Conservation (phyloP, 805 yeast species). For the Candida oleophila region DNA sequence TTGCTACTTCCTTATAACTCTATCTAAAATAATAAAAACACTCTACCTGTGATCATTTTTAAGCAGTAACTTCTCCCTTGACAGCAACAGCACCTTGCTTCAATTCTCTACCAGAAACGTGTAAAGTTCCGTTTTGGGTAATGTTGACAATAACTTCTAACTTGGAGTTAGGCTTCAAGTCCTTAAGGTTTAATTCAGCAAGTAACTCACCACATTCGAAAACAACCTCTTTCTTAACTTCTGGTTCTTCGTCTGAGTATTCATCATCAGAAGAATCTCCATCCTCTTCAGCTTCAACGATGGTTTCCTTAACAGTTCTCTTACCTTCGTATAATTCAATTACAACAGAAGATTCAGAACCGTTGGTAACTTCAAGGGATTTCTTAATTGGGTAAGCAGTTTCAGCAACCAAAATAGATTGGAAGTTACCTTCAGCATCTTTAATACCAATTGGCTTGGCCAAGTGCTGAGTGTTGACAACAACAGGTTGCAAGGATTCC, state of each 20-base stretch:
- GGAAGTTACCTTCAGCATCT: slow-evolving; percentile 68
- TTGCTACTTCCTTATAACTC: not conserved
- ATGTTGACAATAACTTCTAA: slow-evolving; percentile 71
- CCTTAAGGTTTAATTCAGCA: slow-evolving; percentile 76
- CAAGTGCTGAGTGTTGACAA: slow-evolving; percentile 85
- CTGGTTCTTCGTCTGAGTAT: slow-evolving; percentile 83
- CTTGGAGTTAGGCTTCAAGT: slow-evolving; percentile 59
- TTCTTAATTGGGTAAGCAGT: slow-evolving; percentile 91
- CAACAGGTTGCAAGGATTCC: slow-evolving; percentile 80
- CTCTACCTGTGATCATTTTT: not conserved
- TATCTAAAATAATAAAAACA: not conserved
- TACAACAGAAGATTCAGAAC: slow-evolving; percentile 55
- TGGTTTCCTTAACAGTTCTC: slow-evolving; percentile 78
- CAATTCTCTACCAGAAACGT: slow-evolving; percentile 64
- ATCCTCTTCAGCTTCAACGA: slow-evolving; percentile 63
- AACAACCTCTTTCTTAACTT: slow-evolving; percentile 71
- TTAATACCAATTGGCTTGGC: slow-evolving; percentile 82
- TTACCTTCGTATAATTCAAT: slow-evolving; percentile 83
- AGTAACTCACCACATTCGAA: slow-evolving; percentile 71
- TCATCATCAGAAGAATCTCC: slow-evolving; percentile 45
- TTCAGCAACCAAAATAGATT: slow-evolving; percentile 73
- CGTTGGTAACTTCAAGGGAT: slow-evolving; percentile 61
- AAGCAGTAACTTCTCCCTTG: slow-evolving; percentile 49
- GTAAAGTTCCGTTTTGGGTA: slow-evolving; percentile 62
- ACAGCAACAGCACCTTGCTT: slow-evolving; percentile 56